phyloP scores from a whole-genome alignment of 805 yeast genomes.

The Metschnikowia lachancei region DNA sequence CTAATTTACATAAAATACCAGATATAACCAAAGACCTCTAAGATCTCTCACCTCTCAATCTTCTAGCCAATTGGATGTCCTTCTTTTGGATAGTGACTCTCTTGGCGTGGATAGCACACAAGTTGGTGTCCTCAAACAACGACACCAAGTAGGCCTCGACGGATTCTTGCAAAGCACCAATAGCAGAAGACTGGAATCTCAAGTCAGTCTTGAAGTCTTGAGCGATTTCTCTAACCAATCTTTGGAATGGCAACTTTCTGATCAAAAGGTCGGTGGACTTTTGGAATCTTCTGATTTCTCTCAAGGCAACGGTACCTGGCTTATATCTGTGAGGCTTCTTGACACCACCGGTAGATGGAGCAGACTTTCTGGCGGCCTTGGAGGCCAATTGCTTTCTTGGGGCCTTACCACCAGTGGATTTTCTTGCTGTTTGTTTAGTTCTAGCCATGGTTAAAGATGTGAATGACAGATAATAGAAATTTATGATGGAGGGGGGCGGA shows the following conservation, averaged over 20 bases:
- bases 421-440: slow-evolving; percentile 93
- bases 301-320: slow-evolving; percentile 95
- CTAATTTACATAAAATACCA: slow-evolving; percentile 18
- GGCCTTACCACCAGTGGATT: slow-evolving; percentile 93
- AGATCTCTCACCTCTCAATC: slow-evolving; percentile 96
- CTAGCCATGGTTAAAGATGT: slow-evolving; percentile 61
- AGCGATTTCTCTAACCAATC: slow-evolving; percentile 94
- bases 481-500: slow-evolving; percentile 3
- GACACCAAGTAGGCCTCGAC: slow-evolving; percentile 98
- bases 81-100: slow-evolving; percentile 98
- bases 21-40: slow-evolving; percentile 28
- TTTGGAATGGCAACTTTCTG: slow-evolving; percentile 95
- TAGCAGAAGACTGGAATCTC: slow-evolving; percentile 96
- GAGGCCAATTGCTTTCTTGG: slow-evolving; percentile 93
- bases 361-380: slow-evolving; percentile 90
- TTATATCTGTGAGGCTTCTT: slow-evolving; percentile 94
- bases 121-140: slow-evolving; percentile 94
- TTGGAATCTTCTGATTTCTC: slow-evolving; percentile 98
- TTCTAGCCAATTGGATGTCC: slow-evolving; percentile 96
- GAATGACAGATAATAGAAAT: slow-evolving; percentile 3
- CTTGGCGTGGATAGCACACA: slow-evolving; percentile 98
- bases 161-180: slow-evolving; percentile 97
- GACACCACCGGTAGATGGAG: slow-evolving; percentile 90
- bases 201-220: slow-evolving; percentile 90
- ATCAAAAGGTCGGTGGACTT: slow-evolving; percentile 91